These are phyloP conservation scores for Paradendryphiella salina DNA, from an alignment of 2,329 filamentous ascomycete species.

Conservation along the genomic window DNA sequence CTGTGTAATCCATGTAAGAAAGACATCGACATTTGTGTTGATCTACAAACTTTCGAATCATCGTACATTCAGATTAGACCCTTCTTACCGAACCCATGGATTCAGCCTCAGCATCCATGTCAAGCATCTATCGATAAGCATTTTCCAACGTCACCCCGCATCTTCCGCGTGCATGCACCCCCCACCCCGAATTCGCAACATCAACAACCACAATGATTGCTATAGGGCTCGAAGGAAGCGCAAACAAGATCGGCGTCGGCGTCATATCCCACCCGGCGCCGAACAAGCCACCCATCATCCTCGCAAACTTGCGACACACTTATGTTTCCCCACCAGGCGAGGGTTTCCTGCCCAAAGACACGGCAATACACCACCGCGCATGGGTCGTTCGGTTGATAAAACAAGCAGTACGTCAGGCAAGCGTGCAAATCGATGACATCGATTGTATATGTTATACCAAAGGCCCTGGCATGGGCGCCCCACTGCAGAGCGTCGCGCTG, in stretches of 20 bases:
- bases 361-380: conserved; percentile 84
- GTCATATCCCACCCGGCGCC: conserved; percentile 75
- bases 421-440: conserved; percentile 60
- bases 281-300: conserved; percentile 58
- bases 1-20: no score
- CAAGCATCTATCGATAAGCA: conserved; percentile 25
- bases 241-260: conserved; percentile 96
- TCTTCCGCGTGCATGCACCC: conserved; percentile 11
- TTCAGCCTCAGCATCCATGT: conserved; percentile 18
- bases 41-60: neutral
- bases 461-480: conserved; percentile 95
- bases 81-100: neutral
- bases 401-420: conserved; percentile 72
- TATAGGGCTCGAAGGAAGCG: conserved; percentile 84
- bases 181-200: conserved; percentile 3
- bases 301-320: conserved; percentile 93
- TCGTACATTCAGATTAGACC: neutral
- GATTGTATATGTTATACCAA: conserved; percentile 95
- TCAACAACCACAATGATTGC: conserved; percentile 59
- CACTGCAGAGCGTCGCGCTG: conserved; percentile 82
- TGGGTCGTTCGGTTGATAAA: conserved; percentile 84
- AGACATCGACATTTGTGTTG: no score
- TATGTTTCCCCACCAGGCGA: conserved; percentile 89
- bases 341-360: conserved; percentile 96
- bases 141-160: conserved; percentile 28